Evolutionary conservation across 2,329 filamentous ascomycete species (phyloP), one percentile per base, ranked within the genome.

Genomic region (Coniochaeta prunicola): DNA sequence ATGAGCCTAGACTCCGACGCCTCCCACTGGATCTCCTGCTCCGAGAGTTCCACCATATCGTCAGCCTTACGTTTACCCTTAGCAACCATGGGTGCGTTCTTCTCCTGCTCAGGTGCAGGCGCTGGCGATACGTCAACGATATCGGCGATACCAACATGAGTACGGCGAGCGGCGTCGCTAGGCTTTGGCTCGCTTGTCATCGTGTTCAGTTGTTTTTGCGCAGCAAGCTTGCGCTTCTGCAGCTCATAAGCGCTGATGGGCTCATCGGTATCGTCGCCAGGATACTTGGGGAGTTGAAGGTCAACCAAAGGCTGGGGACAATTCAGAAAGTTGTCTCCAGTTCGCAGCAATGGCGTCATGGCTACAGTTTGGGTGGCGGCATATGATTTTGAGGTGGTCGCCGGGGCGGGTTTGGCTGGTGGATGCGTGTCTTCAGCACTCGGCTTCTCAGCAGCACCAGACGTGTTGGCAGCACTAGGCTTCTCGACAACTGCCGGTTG

Each of bases 61-160:
- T 66, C 67, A 0, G 68, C 67, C 61, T 73, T 74, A 17, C 71
- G 67, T 64, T 74, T 74, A 45, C 48, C 45, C 21, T 58, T 59
- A 15, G 36, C 33, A 4, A 33, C 33, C 7, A 53, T 36, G 21
- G 58, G 38, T 10, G 15, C 33, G 26, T 34, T 33, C 30, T 60
- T 17, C 13, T 56, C 30, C 8, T 10, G 17, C n/a, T 56, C 45
- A 17, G 45, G 24, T 17, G 9, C 26, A 8, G 45, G 4, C 7
- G 40, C 36, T 7, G 19, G 58, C 21, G 31, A 45, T 19, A 53
- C 50, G 17, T 65, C 59, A 34, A 66, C 58, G 17, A 67, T 64
- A 57, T 67, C 61, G 5, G 61, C 56, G 8, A 66, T 66, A 19
- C 60, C 62, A 2, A 65, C 42, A 34, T 61, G 55, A 12, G 63